Evolutionary conservation across 1,284 basidiomycete genomes (phyloP).

Genomic region (Stereum hirsutum): DNA sequence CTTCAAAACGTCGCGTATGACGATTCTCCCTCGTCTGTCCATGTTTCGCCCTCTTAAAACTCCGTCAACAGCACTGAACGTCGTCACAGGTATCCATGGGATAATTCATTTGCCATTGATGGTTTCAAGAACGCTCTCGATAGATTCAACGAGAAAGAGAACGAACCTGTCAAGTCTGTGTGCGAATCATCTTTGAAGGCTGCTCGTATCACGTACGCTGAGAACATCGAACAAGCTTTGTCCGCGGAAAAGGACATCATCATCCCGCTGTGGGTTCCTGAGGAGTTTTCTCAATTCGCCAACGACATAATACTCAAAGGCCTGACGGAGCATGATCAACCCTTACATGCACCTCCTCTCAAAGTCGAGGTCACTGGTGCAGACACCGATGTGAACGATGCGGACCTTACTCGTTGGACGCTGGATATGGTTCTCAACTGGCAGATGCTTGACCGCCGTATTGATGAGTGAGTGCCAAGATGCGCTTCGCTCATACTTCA

Average conservation of each 20-base stretch:
- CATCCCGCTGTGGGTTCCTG: neutral
- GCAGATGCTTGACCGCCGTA: neutral
- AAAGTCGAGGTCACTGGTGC: neutral
- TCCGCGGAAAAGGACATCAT: neutral
- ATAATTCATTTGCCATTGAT: neutral
- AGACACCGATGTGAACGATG: neutral
- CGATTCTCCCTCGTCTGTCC: neutral
- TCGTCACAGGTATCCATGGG: neutral
- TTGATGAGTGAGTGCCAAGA: neutral
- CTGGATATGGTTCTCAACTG: neutral
- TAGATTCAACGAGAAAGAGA: neutral
- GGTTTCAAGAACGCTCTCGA: neutral
- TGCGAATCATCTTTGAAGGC: neutral
- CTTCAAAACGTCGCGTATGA: neutral
- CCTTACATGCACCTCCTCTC: neutral
- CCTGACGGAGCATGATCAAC: neutral
- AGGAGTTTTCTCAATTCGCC: neutral
- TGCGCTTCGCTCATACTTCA: neutral
- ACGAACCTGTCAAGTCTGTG: neutral
- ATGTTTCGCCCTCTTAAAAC: neutral
- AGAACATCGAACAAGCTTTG: neutral
- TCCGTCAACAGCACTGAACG: neutral
- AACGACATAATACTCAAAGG: neutral
- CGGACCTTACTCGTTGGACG: neutral
- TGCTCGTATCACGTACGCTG: neutral